Base-by-base conservation (phyloP, 345 rosid species). In the Camelina laxa region DNA sequence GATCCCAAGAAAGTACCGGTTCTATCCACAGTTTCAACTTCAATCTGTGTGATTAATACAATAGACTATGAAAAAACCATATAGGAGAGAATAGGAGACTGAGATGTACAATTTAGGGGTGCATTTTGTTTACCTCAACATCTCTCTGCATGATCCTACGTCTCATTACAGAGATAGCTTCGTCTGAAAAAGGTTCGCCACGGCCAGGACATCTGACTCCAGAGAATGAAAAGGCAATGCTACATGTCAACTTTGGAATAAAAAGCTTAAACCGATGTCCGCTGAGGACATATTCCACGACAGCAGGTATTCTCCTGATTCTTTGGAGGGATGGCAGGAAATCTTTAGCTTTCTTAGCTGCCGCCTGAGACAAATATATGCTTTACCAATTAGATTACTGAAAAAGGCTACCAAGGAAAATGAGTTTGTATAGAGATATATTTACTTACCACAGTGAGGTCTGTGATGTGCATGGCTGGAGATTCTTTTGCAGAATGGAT, bases 181-280 rank as follows among this genome's bases (percentile, higher is more conserved):
- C 99, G 7, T 96, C 89, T 67, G 99, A 89, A 70, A 81, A 89
- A 10, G 91, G 96, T 76, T 92, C 98, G 11, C 77, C 93, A 70
- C 98, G 94, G 33, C 96, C 99, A 73, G 97, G 97, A 75, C 99
- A 96, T 73, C 99, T 86, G 51, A 96, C 97, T 45, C 99, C 98
- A 71, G 99, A 96, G 82, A 96, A 88, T 36, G 99, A 77, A 63
- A 96, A 96, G 58, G 99, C 99, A 79, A 96, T 82, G 76, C 97
- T 89, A 75, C 98, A 96, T 33, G 97, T 91, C 72, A 87, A 84
- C 87, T 89, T 96, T 0, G 98, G 98, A 84, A 92, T 85, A 78
- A 87, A 80, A 65, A 96, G 84, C 82, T 92, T 96, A 80, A 86
- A 96, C 65, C 99, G 99, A 79, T 96, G 99, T 67, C 99, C 99